phyloP scores from a whole-genome alignment of 805 yeast genomes.

The Candida namnaoensis region DNA sequence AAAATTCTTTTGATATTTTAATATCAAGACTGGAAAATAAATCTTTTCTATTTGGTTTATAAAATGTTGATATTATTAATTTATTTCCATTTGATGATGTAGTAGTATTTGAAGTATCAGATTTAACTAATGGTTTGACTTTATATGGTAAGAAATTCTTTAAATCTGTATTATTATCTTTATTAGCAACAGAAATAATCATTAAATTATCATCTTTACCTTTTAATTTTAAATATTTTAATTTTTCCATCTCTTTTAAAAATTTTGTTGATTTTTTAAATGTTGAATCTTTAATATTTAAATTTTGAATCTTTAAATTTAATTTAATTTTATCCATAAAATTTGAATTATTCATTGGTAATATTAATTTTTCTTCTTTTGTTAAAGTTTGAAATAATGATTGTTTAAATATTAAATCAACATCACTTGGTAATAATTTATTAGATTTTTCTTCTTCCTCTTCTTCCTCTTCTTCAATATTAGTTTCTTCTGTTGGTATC shows the following conservation, averaged over 20 bases:
- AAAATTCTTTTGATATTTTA: too few relatives aligned
- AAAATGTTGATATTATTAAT: too few relatives aligned
- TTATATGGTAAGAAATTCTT: constrained; percentile 59
- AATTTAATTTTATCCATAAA: constrained; percentile 63
- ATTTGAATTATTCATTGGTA: constrained; percentile 67
- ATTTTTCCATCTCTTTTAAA: constrained; percentile 79
- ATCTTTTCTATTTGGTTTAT: too few relatives aligned
- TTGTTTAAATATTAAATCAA: constrained; percentile 67
- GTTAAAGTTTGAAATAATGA: constrained; percentile 66
- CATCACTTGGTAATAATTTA: constrained; percentile 46
- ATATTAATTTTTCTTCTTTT: constrained; percentile 40
- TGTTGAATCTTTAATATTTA: constrained; percentile 68
- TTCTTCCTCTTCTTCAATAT: too few relatives aligned
- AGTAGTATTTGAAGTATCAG: too few relatives aligned
- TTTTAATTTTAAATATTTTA: constrained; percentile 55
- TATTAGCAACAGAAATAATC: constrained; percentile 40
- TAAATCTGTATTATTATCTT: constrained; percentile 35
- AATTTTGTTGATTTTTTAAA: constrained; percentile 89
- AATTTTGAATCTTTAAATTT: constrained; percentile 60
- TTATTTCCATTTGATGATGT: too few relatives aligned
- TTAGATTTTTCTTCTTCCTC: neutral
- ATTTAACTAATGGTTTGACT: constrained; percentile 4
- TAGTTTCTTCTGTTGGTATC: constrained; percentile 5
- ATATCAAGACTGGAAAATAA: too few relatives aligned
- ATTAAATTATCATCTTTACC: constrained; percentile 82